These are phyloP conservation scores for Cryptococcus depauperatus DNA, from an alignment of 1,284 basidiomycete genomes.

Conservation along the genomic window DNA sequence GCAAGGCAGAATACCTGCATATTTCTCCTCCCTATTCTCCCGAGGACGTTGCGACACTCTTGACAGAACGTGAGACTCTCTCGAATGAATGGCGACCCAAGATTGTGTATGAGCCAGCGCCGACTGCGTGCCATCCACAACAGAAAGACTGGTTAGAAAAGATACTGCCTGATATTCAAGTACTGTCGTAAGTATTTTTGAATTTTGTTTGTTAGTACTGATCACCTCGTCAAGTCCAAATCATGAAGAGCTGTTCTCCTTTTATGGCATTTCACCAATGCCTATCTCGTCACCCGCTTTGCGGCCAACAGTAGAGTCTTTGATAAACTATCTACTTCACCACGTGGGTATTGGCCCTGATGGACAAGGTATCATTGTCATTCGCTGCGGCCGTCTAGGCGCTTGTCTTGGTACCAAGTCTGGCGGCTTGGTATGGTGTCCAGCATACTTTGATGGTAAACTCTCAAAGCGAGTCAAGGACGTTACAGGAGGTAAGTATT, in stretches of 20 bases:
- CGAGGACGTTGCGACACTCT: constrained; percentile 18
- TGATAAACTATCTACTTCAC: constrained; percentile 24
- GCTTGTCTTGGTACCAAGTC: constrained; percentile 30
- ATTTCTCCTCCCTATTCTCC: constrained; percentile 30
- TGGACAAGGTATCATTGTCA: constrained; percentile 27
- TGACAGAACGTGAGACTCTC: constrained; percentile 11
- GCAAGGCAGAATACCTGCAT: constrained; percentile 31
- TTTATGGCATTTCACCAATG: constrained; percentile 20
- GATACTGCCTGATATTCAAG: constrained; percentile 20
- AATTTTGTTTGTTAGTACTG: not conserved
- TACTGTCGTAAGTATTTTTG: constrained; percentile 28
- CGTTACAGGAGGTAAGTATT: constrained; percentile 33
- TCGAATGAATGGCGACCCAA: constrained; percentile 24
- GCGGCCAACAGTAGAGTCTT: constrained; percentile 14
- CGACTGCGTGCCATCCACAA: constrained; percentile 26
- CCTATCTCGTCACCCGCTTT: constrained; percentile 10
- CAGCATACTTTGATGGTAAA: constrained; percentile 25
- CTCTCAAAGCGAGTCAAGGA: constrained; percentile 24
- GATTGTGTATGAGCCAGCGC: constrained; percentile 37
- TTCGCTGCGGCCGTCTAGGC: constrained; percentile 37
- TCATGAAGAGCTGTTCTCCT: constrained; percentile 35
- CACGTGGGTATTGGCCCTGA: constrained; percentile 23
- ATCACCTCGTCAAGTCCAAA: constrained; percentile 24
- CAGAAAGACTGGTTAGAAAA: constrained; percentile 25
- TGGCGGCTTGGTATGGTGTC: constrained; percentile 30